Evolutionary conservation across 169 alveolate genomes (phyloP).

Genomic region (Amoebophrya sp.): DNA sequence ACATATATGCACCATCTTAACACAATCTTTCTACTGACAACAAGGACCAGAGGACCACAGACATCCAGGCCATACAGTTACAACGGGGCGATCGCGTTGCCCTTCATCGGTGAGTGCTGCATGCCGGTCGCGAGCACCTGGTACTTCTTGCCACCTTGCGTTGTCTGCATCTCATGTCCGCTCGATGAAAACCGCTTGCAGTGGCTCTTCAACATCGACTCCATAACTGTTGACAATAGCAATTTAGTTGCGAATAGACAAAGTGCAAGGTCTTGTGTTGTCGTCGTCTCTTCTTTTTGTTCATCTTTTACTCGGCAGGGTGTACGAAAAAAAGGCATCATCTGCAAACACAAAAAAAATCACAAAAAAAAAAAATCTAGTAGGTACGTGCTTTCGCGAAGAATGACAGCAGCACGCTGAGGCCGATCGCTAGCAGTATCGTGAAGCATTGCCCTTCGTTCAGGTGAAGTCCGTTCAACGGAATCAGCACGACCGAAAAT

Average conservation of each 20-base stretch:
- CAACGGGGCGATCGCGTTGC: no score
- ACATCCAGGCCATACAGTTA: no score
- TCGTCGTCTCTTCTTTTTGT: no score
- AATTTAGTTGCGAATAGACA: no score
- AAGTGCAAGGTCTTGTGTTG: no score
- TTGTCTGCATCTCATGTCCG: background rate
- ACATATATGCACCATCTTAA: no score
- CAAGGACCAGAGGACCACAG: no score
- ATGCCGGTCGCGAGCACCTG: background rate
- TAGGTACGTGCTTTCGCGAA: constrained; percentile 21
- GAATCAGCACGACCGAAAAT: background rate
- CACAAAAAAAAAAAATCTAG: background rate
- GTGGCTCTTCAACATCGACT: background rate
- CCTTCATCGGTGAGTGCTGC: background rate
- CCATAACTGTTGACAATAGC: background rate
- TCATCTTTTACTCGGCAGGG: background rate
- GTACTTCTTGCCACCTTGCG: background rate
- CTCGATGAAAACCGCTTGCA: background rate
- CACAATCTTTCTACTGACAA: no score
- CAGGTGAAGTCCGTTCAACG: background rate
- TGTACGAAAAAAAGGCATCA: background rate
- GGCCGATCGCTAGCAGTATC: background rate
- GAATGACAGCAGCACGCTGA: background rate
- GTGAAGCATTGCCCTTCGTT: background rate
- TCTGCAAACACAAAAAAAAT: background rate